Base-by-base conservation (phyloP, 78 protist species). In the Planoprotostelium fungivorum region DNA sequence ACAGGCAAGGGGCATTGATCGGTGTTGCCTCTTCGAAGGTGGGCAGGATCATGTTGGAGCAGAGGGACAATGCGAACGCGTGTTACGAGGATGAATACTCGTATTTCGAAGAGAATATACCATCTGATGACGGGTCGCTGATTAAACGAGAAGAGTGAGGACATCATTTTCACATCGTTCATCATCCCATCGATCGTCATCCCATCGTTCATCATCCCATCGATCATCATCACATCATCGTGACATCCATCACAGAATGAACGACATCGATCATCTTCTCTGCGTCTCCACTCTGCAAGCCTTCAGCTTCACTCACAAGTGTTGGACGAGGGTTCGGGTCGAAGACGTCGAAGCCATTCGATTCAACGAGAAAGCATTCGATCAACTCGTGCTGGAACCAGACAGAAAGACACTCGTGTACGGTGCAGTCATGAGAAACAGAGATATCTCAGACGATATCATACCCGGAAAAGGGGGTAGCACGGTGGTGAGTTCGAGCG, bases 381-480 rank as follows among this genome's bases (percentile, higher is more conserved):
- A 85, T 23, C 5, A 36, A 85, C 16, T 85, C 35, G 87, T 36
- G 5, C 16, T 36, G 16, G 87, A 85, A 5, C 87, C 63, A 23
- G 37, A 16, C 5, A 29, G 31, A 34, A 28, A 28, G 37, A 34
- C 1, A 36, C 23, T n/a, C 31, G 28, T 87, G 9, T 1, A n/a
- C 84, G 63, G 35, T 29, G 37, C 29, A 9, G 84, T 36, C 31
- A 25, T 5, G 39, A 35, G 84, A 36, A 39, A 16, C 16, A 5
- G 16, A 51, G 73, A 51, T 16, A 16, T 1, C 83, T 91, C 29
- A 0, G 0, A 36, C 28, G 94, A 91, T 37, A 34, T 91, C 36
- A 90, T 91, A 0, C 85, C 88, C 38, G 29, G 89, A 1, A 91
- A 89, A 36, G 94, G 94, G 29, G 92, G 84, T 25, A 91, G 94